Conservation (phyloP, 208 protist genomes). For the Acanthamoeba royreba region DNA sequence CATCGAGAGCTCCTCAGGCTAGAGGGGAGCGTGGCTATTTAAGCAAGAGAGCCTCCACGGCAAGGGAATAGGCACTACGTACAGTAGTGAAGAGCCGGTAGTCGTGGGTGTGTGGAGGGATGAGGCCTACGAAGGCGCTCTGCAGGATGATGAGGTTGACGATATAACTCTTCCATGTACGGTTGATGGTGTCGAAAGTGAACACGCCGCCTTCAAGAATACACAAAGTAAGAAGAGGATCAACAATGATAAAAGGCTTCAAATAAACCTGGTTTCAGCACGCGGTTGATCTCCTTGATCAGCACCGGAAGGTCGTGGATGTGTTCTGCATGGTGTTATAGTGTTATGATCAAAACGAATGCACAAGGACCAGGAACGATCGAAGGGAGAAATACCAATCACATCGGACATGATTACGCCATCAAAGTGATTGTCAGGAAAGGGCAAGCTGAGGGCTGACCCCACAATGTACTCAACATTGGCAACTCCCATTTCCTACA, state of each 20-base stretch:
- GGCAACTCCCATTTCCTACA: not conserved
- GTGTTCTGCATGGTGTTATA: not conserved
- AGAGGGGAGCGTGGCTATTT: not conserved
- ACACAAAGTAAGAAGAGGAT: not conserved
- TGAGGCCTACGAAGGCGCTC: not conserved
- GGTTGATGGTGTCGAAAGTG: constrained; percentile 3
- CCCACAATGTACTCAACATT: not conserved
- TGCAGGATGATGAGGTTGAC: not conserved
- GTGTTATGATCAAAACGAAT: not conserved
- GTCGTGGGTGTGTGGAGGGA: not conserved
- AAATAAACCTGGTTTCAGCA: not conserved
- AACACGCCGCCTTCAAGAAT: not conserved
- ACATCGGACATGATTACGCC: constrained; percentile 12
- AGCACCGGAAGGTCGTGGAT: not conserved
- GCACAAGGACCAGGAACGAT: not conserved
- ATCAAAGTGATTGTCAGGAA: not conserved
- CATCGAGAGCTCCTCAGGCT: not conserved
- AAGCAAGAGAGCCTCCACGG: not conserved
- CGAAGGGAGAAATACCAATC: not conserved
- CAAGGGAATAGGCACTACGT: not conserved
- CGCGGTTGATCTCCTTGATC: not conserved
- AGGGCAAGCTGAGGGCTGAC: not conserved
- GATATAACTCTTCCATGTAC: not conserved
- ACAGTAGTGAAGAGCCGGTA: not conserved
- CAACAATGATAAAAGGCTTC: not conserved